Evolutionary conservation across 164 flowering plant genomes (phyloP).

Genomic region (Warburgia ugandensis): DNA sequence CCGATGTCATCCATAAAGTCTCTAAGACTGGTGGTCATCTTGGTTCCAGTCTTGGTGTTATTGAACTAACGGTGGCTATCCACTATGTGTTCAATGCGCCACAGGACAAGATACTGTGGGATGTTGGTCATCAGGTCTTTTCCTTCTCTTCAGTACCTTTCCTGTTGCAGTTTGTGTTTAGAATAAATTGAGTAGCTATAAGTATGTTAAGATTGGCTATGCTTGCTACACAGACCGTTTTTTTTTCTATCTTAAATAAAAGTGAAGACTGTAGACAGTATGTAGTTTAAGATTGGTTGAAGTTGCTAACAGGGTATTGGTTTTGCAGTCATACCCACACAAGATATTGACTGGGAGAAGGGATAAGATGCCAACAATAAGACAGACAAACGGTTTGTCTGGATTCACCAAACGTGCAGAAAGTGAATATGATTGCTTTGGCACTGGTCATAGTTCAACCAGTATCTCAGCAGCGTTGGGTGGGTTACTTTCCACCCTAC

Average conservation of each 20-base stretch:
- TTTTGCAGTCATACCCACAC: slow-evolving; percentile 81
- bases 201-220: too few species aligned
- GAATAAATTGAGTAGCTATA: too few species aligned
- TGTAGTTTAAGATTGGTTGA: neutral
- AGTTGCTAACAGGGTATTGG: slow-evolving; percentile 1
- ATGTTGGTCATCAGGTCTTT: slow-evolving; percentile 94
- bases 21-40: slow-evolving; percentile 94
- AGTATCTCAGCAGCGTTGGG: slow-evolving; percentile 90
- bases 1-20: slow-evolving; percentile 85
- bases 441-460: slow-evolving; percentile 95
- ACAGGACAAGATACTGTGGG: slow-evolving; percentile 80
- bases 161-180: too few species aligned
- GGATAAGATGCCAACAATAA: slow-evolving; percentile 67
- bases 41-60: slow-evolving; percentile 95
- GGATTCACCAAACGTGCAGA: slow-evolving; percentile 92
- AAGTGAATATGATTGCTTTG: slow-evolving; percentile 88
- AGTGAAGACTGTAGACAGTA: too few species aligned
- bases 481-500: slow-evolving; percentile 25
- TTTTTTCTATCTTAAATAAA: too few species aligned
- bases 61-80: slow-evolving; percentile 95
- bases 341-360: slow-evolving; percentile 93
- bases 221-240: too few species aligned
- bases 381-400: slow-evolving; percentile 85
- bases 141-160: slow-evolving; percentile 1
- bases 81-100: slow-evolving; percentile 90